A percentile compares a stretch with the other conserved stretches of the same genome.
Evolutionary conservation across 2,329 filamentous ascomycete species (phyloP).

Genomic region (Sporothrix phasma): DNA sequence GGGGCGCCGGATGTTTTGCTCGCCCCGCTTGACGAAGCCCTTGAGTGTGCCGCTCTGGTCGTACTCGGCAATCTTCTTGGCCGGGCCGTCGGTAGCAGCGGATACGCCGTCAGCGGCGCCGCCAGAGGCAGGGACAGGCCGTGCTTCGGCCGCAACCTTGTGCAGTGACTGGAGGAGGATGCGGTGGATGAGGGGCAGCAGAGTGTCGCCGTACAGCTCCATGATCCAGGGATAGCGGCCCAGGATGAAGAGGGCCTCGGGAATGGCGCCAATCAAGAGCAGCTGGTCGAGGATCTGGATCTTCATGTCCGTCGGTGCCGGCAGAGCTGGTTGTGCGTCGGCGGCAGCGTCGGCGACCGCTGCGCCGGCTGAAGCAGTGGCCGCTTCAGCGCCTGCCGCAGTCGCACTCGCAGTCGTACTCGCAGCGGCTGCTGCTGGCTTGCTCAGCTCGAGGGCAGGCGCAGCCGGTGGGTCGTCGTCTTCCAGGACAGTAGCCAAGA

Average conservation of each 20-base stretch:
- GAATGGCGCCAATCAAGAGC: constrained; percentile 81
- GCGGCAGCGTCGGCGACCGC: constrained; percentile 38
- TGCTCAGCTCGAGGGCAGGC: constrained; percentile 23
- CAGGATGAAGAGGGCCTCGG: constrained; percentile 79
- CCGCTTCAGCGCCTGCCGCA: constrained; percentile 30
- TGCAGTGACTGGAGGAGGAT: constrained; percentile 73
- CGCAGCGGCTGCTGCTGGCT: constrained; percentile 5
- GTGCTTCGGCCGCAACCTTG: constrained; percentile 52
- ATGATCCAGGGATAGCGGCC: constrained; percentile 89
- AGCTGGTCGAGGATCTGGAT: constrained; percentile 73
- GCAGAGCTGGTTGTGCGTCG: constrained; percentile 38
- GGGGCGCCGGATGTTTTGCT: constrained; percentile 53
- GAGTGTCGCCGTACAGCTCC: constrained; percentile 64
- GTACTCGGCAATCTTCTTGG: constrained; percentile 36
- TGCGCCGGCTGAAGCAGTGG: constrained; percentile 69
- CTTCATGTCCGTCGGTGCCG: constrained; percentile 81
- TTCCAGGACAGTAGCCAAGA: constrained; percentile 77
- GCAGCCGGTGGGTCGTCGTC: constrained; percentile 64
- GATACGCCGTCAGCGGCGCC: constrained; percentile 25
- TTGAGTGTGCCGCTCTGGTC: constrained; percentile 62
- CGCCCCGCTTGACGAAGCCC: constrained; percentile 53
- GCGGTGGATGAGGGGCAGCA: constrained; percentile 72
- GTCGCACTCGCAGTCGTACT: not conserved
- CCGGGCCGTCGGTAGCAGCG: constrained; percentile 26
- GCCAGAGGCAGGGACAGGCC: constrained; percentile 26